Percentiles rank a stretch among this genome's conserved stretches.
phyloP scores from a whole-genome alignment of 148 eudicot species.

The Drosera capensis region DNA sequence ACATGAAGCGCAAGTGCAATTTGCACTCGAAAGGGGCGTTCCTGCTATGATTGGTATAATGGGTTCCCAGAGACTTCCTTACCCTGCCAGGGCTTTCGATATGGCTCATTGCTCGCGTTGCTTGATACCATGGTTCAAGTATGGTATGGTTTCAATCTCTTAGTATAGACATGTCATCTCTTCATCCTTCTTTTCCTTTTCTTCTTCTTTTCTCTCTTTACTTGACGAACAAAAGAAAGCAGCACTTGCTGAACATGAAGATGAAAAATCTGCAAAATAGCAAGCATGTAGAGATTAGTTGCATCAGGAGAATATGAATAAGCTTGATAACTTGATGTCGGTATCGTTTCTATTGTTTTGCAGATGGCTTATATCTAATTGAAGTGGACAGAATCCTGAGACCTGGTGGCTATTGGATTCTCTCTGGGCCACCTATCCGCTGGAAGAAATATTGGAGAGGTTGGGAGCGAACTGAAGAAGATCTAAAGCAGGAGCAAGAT shows the following conservation, averaged over 20 bases:
- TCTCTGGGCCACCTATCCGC: conserved; percentile 87
- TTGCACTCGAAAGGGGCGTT: conserved; percentile 93
- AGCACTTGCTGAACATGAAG: no score
- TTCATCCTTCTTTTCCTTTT: no score
- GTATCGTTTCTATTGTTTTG: no score
- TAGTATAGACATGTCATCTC: background rate
- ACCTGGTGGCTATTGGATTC: conserved; percentile 97
- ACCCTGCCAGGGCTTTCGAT: conserved; percentile 89
- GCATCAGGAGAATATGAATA: no score
- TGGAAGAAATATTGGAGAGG: conserved; percentile 87
- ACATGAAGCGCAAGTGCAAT: conserved; percentile 95
- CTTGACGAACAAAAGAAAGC: no score
- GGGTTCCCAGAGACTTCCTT: conserved; percentile 77
- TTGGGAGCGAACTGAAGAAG: conserved; percentile 85
- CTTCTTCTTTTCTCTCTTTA: no score
- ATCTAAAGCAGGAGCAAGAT: conserved; percentile 77
- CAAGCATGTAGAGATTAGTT: no score
- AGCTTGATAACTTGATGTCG: no score
- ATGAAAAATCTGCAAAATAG: no score
- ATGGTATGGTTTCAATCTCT: conserved; percentile 25
- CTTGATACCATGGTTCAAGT: conserved; percentile 63
- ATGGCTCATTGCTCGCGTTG: conserved; percentile 99
- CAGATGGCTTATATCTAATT: conserved; percentile 73
- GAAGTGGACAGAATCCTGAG: conserved; percentile 87
- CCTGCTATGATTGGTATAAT: conserved; percentile 91